Conservation (phyloP, 2,329 filamentous ascomycete genomes). For the Ophiocordyceps sinensis region DNA sequence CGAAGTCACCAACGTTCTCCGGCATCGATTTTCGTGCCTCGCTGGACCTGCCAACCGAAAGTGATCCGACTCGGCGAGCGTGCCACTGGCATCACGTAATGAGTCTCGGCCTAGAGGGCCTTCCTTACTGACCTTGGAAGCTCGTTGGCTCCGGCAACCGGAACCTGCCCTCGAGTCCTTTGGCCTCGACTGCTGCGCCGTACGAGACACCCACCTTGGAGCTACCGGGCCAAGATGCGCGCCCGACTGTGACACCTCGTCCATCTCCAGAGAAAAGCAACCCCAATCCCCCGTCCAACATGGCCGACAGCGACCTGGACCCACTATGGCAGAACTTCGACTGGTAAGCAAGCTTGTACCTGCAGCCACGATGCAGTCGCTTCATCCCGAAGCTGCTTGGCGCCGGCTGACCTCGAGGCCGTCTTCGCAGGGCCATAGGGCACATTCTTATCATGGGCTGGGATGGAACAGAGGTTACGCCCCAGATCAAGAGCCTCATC, state of each 20-base stretch:
- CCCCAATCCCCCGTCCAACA: slow-evolving; percentile 11
- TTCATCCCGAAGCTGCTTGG: neutral
- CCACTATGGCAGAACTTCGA: slow-evolving; percentile 63
- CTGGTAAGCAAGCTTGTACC: slow-evolving; percentile 39
- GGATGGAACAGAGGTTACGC: slow-evolving; percentile 71
- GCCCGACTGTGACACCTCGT: slow-evolving; percentile 10
- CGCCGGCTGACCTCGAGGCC: slow-evolving; percentile 6
- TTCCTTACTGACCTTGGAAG: too few relatives aligned
- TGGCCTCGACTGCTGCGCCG: too few relatives aligned
- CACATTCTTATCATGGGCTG: slow-evolving; percentile 76
- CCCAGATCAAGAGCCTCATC: slow-evolving; percentile 68
- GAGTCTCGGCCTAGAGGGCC: too few relatives aligned
- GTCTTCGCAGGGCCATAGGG: slow-evolving; percentile 46
- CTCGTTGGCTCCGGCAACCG: too few relatives aligned
- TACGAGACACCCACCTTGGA: too few relatives aligned
- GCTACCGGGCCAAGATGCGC: neutral
- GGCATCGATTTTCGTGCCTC: too few relatives aligned
- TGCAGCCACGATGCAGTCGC: neutral
- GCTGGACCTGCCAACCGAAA: too few relatives aligned
- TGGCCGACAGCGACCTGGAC: slow-evolving; percentile 26
- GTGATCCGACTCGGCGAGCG: too few relatives aligned
- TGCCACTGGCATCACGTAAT: too few relatives aligned
- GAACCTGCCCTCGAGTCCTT: too few relatives aligned
- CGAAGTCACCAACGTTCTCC: too few relatives aligned
- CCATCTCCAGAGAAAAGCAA: slow-evolving; percentile 1